Evolutionary conservation across 148 eudicot genomes (phyloP), one percentile per base, ranked within the genome.

Genomic region (Mesembryanthemum crystallinum): DNA sequence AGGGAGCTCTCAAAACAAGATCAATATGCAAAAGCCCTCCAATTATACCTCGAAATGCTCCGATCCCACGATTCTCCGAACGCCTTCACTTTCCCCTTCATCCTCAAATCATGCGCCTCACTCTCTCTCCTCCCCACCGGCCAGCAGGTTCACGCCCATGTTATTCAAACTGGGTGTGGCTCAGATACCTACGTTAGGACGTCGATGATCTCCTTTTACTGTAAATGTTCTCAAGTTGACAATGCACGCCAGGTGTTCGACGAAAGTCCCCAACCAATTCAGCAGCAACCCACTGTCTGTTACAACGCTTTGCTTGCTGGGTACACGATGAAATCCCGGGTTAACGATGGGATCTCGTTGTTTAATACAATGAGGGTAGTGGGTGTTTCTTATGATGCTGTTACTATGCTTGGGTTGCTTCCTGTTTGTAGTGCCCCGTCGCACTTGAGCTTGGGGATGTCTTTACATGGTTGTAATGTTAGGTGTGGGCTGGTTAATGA

Each of bases 261-360:
- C 6, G 91, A 87, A 92, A 88, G 49, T 81, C 87, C 87, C 25
- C 68, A 79, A 15, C 73, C 76, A 15, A 32, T 37, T 49, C 54
- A 67, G 29, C 37, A 55, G 27, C 54, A 20, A 8, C 81, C 86
- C 43, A 84, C 90, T 49, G 92, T 92, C 70, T 92, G 92, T 81
- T 90, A 80, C 81, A 90, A 92, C 77, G 92, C 97, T 64, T 68
- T 92, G 86, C 82, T 92, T 63, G 69, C 97, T 80, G 97, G 97
- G 74, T 88, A 87, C 60, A 69, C 80, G 54, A 64, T 42, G 73
- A 81, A 83, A 54, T 59, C 64, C 11, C 64, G 78, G 57, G 33
- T 86, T 72, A 57, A 4, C 0, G 67, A 85, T 63, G 90, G 77
- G 35, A 51, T 78, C 64, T 27, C 37, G 47, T 45, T 90, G 80